A percentile compares a stretch with the other conserved stretches of the same genome.
phyloP scores from a whole-genome alignment of 1,284 basidiomycete genomes.

The Porodaedalea pini region DNA sequence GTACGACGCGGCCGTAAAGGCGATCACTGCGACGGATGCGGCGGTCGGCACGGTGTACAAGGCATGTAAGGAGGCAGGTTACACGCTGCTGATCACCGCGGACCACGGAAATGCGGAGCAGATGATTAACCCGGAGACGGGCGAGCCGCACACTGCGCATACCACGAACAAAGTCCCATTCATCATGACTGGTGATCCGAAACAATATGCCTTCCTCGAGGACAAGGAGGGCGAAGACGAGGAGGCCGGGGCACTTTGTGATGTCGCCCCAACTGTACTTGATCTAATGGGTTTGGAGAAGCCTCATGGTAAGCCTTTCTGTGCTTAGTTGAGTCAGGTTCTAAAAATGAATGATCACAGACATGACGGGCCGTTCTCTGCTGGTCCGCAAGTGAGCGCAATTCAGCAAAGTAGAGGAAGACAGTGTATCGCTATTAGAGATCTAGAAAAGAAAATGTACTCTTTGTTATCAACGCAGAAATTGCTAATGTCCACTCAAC shows the following conservation, averaged over 20 bases:
- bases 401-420: neutral
- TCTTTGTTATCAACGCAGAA: too few species aligned
- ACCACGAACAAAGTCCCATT: conserved; percentile 84
- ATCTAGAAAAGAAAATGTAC: neutral
- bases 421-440: conserved; percentile 10
- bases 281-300: conserved; percentile 64
- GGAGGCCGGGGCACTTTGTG: conserved; percentile 71
- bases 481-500: too few species aligned
- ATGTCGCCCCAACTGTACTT: conserved; percentile 85
- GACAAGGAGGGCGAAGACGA: conserved; percentile 46
- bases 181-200: conserved; percentile 63
- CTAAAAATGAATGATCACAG: conserved; percentile 30
- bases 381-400: conserved; percentile 35
- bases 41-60: conserved; percentile 84
- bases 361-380: conserved; percentile 58
- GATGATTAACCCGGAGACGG: conserved; percentile 83
- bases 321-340: neutral
- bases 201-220: conserved; percentile 44
- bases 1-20: conserved; percentile 84
- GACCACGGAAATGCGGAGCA: conserved; percentile 92
- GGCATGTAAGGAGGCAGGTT: conserved; percentile 80
- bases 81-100: conserved; percentile 83
- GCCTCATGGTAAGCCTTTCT: conserved; percentile 49
- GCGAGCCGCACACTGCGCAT: conserved; percentile 82
- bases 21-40: conserved; percentile 78